These are phyloP conservation scores for Dactylonectria macrodidyma DNA, from an alignment of 2,329 filamentous ascomycete species.

Conservation along the genomic window DNA sequence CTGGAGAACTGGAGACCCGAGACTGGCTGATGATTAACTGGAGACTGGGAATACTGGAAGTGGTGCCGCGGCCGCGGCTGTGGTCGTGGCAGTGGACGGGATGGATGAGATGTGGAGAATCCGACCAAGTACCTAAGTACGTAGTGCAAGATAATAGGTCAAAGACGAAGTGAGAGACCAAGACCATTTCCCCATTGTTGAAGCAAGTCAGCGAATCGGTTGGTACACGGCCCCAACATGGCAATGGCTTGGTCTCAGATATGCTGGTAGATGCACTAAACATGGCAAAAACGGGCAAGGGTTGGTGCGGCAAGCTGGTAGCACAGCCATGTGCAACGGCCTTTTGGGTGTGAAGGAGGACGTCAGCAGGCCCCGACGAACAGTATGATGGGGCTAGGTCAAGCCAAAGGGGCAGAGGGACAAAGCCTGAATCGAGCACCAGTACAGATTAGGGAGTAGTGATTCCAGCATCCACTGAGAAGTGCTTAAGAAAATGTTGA, in stretches of 20 bases:
- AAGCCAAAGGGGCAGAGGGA: constrained; percentile 4
- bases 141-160: neutral
- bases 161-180: neutral
- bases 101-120: constrained; percentile 25
- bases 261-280: neutral
- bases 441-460: neutral
- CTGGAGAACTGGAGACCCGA: too few species aligned
- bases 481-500: too few species aligned
- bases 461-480: too few species aligned
- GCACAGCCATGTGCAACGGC: constrained; percentile 24
- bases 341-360: constrained; percentile 15
- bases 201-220: constrained; percentile 18
- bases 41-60: neutral
- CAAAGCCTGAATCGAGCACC: neutral
- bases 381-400: neutral
- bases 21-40: too few species aligned
- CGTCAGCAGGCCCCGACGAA: constrained; percentile 29
- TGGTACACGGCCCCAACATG: too few species aligned
- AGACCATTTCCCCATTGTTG: neutral
- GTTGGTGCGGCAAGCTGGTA: constrained; percentile 8
- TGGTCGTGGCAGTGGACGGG: constrained; percentile 32
- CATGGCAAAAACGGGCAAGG: constrained; percentile 9
- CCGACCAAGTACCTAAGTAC: neutral
- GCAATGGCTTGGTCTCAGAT: too few species aligned
- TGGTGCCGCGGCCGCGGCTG: constrained; percentile 27